A percentile compares a stretch with the other conserved stretches of the same genome.
Conservation (phyloP, 225 moss, liverwort and hornwort species). For the Ulota crispa region DNA sequence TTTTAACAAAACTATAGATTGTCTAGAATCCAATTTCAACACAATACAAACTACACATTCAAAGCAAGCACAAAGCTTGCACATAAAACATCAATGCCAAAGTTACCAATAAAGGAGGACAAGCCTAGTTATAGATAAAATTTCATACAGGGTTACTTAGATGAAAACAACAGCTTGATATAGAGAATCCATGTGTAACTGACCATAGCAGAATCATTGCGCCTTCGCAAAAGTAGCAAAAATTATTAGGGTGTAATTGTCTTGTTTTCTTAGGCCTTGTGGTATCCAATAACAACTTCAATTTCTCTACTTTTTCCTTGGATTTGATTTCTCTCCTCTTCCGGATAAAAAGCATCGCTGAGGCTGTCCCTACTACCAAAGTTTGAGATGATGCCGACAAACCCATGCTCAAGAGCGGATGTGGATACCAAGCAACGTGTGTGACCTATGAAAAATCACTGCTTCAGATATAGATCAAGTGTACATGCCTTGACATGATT, state of each 20-base stretch:
- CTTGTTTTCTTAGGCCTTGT: conserved; percentile 37
- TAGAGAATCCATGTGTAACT: conserved; percentile 18
- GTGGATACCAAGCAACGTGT: conserved; percentile 80
- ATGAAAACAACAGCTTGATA: conserved; percentile 5
- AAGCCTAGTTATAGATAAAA: neutral
- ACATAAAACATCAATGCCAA: neutral
- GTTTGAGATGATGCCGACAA: conserved; percentile 64
- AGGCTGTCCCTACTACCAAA: conserved; percentile 78
- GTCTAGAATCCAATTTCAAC: neutral
- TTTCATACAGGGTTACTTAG: neutral
- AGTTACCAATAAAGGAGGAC: neutral
- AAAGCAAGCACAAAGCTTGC: neutral
- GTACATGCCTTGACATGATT: neutral
- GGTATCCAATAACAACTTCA: conserved; percentile 38
- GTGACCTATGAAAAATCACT: conserved; percentile 54
- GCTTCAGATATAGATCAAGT: neutral
- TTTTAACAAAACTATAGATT: neutral
- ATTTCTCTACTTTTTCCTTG: conserved; percentile 32
- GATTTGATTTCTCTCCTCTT: conserved; percentile 41
- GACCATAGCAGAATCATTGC: conserved; percentile 67
- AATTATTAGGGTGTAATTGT: conserved; percentile 65
- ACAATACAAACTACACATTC: neutral
- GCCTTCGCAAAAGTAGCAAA: conserved; percentile 88
- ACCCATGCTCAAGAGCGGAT: conserved; percentile 84
- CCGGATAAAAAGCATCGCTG: conserved; percentile 72